A percentile compares a stretch with the other conserved stretches of the same genome.
These are phyloP conservation scores for Nemania sp. DNA, from an alignment of 2,329 filamentous ascomycete species.

Conservation along the genomic window DNA sequence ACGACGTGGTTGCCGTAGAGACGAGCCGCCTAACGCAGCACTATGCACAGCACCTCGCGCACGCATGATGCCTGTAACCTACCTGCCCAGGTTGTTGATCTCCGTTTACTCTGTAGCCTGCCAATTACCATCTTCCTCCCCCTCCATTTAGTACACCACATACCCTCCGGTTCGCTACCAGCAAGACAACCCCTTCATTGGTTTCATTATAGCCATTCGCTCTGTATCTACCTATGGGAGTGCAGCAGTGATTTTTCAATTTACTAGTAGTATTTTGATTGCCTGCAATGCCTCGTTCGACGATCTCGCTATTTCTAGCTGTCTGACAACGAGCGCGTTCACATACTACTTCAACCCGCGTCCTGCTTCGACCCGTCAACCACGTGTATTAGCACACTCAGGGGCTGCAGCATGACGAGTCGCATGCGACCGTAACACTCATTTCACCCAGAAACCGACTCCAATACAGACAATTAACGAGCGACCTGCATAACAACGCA, in stretches of 20 bases:
- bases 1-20: constrained; percentile 34
- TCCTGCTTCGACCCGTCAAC: neutral
- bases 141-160: constrained; percentile 28
- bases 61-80: constrained; percentile 13
- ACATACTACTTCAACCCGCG: neutral
- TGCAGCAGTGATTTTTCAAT: constrained; percentile 1
- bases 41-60: constrained; percentile 22
- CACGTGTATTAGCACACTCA: neutral
- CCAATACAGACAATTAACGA: constrained; percentile 1
- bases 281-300: constrained; percentile 27
- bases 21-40: constrained; percentile 2
- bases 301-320: constrained; percentile 10
- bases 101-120: constrained; percentile 3
- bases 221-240: constrained; percentile 19
- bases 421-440: constrained; percentile 7
- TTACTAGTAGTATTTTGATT: constrained; percentile 21
- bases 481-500: constrained; percentile 4
- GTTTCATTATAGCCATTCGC: constrained; percentile 29
- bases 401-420: constrained; percentile 21
- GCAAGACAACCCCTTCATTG: constrained; percentile 27
- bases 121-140: constrained; percentile 26
- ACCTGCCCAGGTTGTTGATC: constrained; percentile 38
- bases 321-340: constrained; percentile 16
- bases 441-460: constrained; percentile 4
- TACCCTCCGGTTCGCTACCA: constrained; percentile 7